phyloP scores from a whole-genome alignment of 2,329 filamentous ascomycete genomes.

The Fusarium avenaceum region DNA sequence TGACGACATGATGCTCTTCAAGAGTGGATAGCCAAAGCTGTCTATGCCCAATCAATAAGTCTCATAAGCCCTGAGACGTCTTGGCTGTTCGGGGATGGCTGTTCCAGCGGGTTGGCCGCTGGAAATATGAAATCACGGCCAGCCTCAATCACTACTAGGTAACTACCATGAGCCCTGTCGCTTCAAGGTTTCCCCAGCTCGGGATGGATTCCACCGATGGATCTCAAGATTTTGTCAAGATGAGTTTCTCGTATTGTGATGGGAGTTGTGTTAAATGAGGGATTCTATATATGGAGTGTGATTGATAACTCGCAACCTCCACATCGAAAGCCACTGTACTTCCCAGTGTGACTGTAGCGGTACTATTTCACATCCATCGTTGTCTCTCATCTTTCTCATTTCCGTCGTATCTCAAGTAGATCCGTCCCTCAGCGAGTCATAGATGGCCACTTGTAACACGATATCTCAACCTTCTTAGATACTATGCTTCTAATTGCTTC shows the following conservation, averaged over 20 bases:
- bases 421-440: slow-evolving; percentile 34
- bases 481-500: slow-evolving; percentile 12
- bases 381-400: slow-evolving; percentile 29
- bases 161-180: slow-evolving; percentile 11
- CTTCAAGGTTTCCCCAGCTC: slow-evolving; percentile 41
- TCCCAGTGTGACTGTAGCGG: background rate
- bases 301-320: slow-evolving; percentile 23
- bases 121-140: slow-evolving; percentile 30
- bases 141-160: slow-evolving; percentile 9
- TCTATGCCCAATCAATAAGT: slow-evolving; percentile 21
- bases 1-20: slow-evolving; percentile 46
- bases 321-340: slow-evolving; percentile 11
- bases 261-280: background rate
- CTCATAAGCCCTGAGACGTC: slow-evolving; percentile 8
- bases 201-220: slow-evolving; percentile 11
- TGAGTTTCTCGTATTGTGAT: slow-evolving; percentile 1
- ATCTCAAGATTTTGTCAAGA: slow-evolving; percentile 2
- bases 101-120: slow-evolving; percentile 40
- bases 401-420: slow-evolving; percentile 7
- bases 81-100: slow-evolving; percentile 32
- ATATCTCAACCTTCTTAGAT: background rate
- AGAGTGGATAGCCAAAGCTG: slow-evolving; percentile 17
- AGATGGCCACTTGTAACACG: slow-evolving; percentile 11
- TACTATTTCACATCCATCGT: slow-evolving; percentile 12
- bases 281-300: slow-evolving; percentile 14